Evolutionary conservation across 2,329 filamentous ascomycete species (phyloP).

Genomic region (Phialocephala sp.): DNA sequence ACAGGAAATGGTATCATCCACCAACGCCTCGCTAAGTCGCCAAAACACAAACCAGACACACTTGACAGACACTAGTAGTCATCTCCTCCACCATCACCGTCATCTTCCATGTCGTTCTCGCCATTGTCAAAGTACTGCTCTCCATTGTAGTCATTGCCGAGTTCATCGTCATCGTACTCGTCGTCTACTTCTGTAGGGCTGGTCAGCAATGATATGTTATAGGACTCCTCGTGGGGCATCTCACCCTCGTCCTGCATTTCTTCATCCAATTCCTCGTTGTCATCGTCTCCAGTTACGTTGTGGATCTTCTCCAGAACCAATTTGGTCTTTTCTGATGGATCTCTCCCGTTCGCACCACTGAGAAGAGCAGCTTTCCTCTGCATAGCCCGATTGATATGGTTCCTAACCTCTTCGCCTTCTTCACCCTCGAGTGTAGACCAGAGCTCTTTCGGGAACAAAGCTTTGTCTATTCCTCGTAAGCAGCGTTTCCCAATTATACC

Average conservation of each 20-base stretch:
- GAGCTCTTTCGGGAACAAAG: constrained; percentile 64
- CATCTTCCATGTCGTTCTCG: constrained; percentile 58
- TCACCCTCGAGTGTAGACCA: constrained; percentile 56
- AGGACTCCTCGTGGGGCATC: constrained; percentile 20
- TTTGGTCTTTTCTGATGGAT: constrained; percentile 42
- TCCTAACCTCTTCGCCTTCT: constrained; percentile 33
- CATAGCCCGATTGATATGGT: constrained; percentile 38
- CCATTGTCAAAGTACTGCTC: constrained; percentile 69
- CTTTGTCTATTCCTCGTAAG: constrained; percentile 50
- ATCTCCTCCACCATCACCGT: constrained; percentile 54
- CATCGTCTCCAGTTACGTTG: constrained; percentile 46
- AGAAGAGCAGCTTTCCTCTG: constrained; percentile 42
- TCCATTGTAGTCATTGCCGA: constrained; percentile 66
- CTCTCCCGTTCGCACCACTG: constrained; percentile 18
- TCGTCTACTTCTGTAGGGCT: constrained; percentile 52
- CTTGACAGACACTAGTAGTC: constrained; percentile 26
- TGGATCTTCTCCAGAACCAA: constrained; percentile 39
- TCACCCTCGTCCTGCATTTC: constrained; percentile 44
- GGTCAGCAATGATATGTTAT: constrained; percentile 1
- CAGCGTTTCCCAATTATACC: neutral
- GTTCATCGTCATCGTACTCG: constrained; percentile 64
- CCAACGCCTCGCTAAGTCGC: constrained; percentile 26
- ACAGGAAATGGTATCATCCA: constrained; percentile 11
- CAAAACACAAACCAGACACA: neutral
- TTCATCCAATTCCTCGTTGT: constrained; percentile 48